Evolutionary conservation across 73 alveolate genomes (phyloP).

Genomic region (Breviolum minutum): DNA sequence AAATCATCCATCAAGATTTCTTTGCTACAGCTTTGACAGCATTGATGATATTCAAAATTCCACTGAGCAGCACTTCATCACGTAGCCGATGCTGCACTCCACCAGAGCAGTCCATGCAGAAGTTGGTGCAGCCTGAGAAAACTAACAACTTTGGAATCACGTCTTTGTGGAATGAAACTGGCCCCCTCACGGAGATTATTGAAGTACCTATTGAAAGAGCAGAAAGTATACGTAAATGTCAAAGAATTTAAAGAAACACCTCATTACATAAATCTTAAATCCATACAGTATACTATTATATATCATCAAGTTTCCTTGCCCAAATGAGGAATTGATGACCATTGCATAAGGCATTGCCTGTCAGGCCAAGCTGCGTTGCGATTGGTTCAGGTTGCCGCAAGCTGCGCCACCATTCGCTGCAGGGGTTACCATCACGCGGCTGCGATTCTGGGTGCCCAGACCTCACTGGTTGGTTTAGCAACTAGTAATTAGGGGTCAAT

Average conservation of each 20-base stretch:
- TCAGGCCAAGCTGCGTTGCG: slow-evolving; percentile 36
- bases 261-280: no score
- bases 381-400: slow-evolving; percentile 45
- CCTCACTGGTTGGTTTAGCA: background rate
- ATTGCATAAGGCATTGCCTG: background rate
- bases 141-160: background rate
- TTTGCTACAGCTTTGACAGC: no score
- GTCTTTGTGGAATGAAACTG: no score
- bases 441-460: slow-evolving; percentile 66
- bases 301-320: no score
- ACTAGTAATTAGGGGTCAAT: no score
- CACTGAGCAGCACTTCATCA: slow-evolving; percentile 76
- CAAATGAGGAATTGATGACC: background rate
- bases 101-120: slow-evolving; percentile 80
- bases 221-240: no score
- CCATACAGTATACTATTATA: no score
- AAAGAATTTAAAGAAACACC: no score
- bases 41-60: background rate
- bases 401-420: slow-evolving; percentile 54
- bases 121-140: slow-evolving; percentile 67
- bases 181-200: no score
- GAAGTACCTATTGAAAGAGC: no score
- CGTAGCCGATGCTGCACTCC: slow-evolving; percentile 52
- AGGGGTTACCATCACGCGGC: slow-evolving; percentile 16
- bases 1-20: no score